Base-by-base conservation (phyloP, 2,329 filamentous ascomycete genomes). In the Phialophora macrospora region DNA sequence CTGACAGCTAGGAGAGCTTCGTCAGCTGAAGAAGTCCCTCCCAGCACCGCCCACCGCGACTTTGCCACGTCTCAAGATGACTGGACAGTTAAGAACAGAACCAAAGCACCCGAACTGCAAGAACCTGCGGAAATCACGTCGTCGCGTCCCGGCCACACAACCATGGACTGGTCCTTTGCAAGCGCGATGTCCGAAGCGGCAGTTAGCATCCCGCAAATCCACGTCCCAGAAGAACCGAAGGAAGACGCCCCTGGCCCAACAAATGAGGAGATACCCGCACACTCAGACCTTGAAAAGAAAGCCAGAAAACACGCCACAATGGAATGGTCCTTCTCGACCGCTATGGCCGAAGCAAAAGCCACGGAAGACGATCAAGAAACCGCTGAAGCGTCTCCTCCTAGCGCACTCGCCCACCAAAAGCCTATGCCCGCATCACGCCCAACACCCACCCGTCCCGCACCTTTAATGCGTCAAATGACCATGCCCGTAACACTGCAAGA, bases 31-130 rank as follows among this genome's bases (percentile, higher is more conserved):
- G 73, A 59, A 72, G 75, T 55, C 74, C 46, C 58, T 12, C 77
- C 78, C 12, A 79, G 79, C 55, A 80, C 79, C 2, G 80, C 80
- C 80, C 66, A 81, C 77, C 26, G n/a, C 32, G 80, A 82, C 77
- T 63, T 82, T 81, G 61, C 80, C 76, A 4, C 70, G 72, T 67
- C 70, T 4, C 70, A 72, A 48, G 66, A 72, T 49, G 71, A 71
- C 8, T 74, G 70, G 72, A 70, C 68, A 20, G 60, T 63, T 14
- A 67, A 66, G 60, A 68, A 58, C 66, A 63, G 52, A 60, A 60
- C 34, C 56, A 70, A 68, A 63, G 65, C 64, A 8, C 71, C 68
- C 1, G 66, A 68, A 46, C 44, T 68, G 17, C 69, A 73, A 66
- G 69, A 71, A 34, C 67, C 70, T 4, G 70, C 68, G 5, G 69